Evolutionary conservation across 2,329 filamentous ascomycete genomes (phyloP).

Genomic region (Diaporthe nobilis): DNA sequence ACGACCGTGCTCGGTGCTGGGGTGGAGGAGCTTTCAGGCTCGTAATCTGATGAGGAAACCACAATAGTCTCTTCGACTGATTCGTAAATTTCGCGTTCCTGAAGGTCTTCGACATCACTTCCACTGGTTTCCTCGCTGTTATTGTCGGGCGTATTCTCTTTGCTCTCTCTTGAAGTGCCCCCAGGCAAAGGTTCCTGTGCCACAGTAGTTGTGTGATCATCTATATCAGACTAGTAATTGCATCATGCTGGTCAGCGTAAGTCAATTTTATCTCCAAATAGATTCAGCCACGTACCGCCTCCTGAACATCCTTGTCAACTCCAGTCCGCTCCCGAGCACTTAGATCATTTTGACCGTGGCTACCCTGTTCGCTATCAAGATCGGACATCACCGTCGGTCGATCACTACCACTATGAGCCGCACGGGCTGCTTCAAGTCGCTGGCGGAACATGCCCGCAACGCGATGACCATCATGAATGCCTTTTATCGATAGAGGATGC

Average conservation of each 20-base stretch:
- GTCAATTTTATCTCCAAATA: too few species aligned
- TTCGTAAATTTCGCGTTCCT: too few species aligned
- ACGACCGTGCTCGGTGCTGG: neutral
- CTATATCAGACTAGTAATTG: neutral
- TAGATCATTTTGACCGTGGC: neutral
- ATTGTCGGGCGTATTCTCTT: neutral
- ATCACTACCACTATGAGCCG: neutral
- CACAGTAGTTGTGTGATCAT: neutral
- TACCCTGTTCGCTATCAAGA: neutral
- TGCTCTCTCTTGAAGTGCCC: neutral
- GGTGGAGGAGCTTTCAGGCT: neutral
- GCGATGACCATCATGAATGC: neutral
- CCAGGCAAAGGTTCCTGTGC: too few species aligned
- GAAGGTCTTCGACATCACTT: neutral
- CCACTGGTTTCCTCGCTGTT: accelerated
- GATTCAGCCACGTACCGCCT: neutral
- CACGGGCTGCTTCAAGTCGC: neutral
- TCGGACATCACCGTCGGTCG: neutral
- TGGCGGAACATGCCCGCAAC: neutral
- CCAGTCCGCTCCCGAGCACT: neutral
- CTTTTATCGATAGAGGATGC: neutral
- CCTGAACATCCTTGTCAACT: too few species aligned
- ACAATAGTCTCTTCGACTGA: neutral
- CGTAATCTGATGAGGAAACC: neutral
- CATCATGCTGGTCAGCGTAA: neutral